These are phyloP conservation scores for Paecilomyces sp. DNA, from an alignment of 2,329 filamentous ascomycete species.

Conservation along the genomic window DNA sequence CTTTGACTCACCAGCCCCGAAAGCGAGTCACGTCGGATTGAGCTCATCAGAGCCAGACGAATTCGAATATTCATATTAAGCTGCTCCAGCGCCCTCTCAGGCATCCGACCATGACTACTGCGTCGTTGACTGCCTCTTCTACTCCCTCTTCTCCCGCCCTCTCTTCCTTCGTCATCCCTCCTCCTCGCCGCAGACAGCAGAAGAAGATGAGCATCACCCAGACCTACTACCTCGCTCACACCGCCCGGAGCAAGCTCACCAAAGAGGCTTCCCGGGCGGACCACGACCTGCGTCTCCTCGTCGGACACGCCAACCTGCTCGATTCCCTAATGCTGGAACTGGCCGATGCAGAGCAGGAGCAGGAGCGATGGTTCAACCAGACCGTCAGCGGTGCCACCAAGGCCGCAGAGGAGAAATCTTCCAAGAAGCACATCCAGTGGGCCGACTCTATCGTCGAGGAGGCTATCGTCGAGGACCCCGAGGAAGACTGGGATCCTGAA, in stretches of 20 bases:
- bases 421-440: conserved; percentile 75
- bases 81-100: background rate
- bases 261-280: conserved; percentile 82
- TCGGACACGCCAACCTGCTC: conserved; percentile 97
- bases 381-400: conserved; percentile 71
- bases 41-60: background rate
- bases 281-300: conserved; percentile 89
- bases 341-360: conserved; percentile 87
- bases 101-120: background rate
- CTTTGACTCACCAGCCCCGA: background rate
- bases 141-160: background rate
- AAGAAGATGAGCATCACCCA: conserved; percentile 97
- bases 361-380: conserved; percentile 97
- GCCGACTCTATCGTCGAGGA: conserved; percentile 73
- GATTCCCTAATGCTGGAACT: conserved; percentile 89
- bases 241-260: conserved; percentile 92
- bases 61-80: background rate
- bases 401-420: conserved; percentile 44
- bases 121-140: background rate
- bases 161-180: background rate
- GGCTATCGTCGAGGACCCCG: conserved; percentile 62
- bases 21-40: background rate
- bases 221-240: conserved; percentile 97
- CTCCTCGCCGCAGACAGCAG: conserved; percentile 11
- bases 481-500: conserved; percentile 64